These are phyloP conservation scores for Hypoxylon intermedium DNA, from an alignment of 495 filamentous ascomycete species.

Conservation along the genomic window DNA sequence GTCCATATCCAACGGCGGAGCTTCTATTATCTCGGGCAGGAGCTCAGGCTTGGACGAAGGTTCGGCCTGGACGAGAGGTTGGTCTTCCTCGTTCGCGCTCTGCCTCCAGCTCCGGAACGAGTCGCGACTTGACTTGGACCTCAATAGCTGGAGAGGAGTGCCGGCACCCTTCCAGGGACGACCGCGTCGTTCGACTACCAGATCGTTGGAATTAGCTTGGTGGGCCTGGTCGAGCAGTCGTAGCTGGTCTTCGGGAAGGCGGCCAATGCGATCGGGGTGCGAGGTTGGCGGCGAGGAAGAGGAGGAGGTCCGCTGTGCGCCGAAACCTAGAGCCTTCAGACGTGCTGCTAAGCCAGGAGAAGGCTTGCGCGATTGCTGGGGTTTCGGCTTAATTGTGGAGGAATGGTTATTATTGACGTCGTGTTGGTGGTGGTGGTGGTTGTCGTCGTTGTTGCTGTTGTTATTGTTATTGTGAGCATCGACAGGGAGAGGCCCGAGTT, in stretches of 20 bases:
- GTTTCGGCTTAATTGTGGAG: slow-evolving; percentile 23
- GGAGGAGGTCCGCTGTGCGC: slow-evolving; percentile 47
- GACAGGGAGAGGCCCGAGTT: slow-evolving; percentile 43
- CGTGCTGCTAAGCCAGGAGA: slow-evolving; percentile 80
- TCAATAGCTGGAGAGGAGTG: slow-evolving; percentile 50
- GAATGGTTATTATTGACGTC: slow-evolving; percentile 4
- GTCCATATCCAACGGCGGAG: slow-evolving; percentile 61
- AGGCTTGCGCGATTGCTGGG: slow-evolving; percentile 58
- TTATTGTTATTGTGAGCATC: slow-evolving; percentile 25
- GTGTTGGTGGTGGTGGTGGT: too few species aligned
- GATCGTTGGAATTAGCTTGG: slow-evolving; percentile 60
- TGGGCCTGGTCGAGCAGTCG: slow-evolving; percentile 70
- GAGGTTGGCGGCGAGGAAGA: slow-evolving; percentile 45
- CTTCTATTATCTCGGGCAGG: slow-evolving; percentile 52
- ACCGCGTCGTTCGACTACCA: slow-evolving; percentile 64
- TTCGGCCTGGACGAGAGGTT: slow-evolving; percentile 34
- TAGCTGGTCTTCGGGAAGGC: slow-evolving; percentile 76
- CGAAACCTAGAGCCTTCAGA: slow-evolving; percentile 73
- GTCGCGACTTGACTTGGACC: slow-evolving; percentile 43
- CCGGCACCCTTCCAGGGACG: slow-evolving; percentile 67
- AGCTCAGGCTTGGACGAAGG: slow-evolving; percentile 44
- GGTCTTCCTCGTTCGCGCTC: slow-evolving; percentile 31
- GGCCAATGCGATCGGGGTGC: slow-evolving; percentile 63
- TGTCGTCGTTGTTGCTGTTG: slow-evolving; percentile 25
- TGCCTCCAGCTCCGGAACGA: slow-evolving; percentile 36